Evolutionary conservation across 805 yeast species (phyloP).

Genomic region (Ogataea pini): DNA sequence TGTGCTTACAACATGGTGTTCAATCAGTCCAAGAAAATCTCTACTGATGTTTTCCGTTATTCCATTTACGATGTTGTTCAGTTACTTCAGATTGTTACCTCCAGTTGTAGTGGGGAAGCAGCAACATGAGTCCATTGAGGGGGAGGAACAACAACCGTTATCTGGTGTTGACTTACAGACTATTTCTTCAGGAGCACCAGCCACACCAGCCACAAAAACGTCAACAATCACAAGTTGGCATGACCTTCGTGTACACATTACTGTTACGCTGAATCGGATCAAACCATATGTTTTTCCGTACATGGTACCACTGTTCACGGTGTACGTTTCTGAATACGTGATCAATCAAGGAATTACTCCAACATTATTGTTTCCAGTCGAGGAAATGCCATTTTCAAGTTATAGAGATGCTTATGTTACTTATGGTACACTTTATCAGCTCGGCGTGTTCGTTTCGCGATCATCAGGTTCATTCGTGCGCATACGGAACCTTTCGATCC

Average conservation of each 20-base stretch:
- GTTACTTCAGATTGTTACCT: conserved; percentile 33
- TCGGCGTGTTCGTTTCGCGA: conserved; percentile 90
- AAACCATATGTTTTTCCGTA: conserved; percentile 56
- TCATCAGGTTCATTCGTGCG: conserved; percentile 74
- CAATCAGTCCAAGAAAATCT: conserved; percentile 52
- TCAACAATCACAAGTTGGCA: neutral
- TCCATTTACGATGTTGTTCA: conserved; percentile 32
- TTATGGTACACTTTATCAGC: conserved; percentile 85
- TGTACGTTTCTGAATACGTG: conserved; percentile 81
- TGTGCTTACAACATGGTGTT: conserved; percentile 68
- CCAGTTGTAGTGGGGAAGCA: neutral
- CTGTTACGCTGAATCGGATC: conserved; percentile 35
- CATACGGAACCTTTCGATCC: conserved; percentile 55
- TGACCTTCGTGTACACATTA: conserved; percentile 22
- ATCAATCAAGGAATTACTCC: conserved; percentile 94
- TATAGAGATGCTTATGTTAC: conserved; percentile 89
- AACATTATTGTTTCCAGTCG: conserved; percentile 75
- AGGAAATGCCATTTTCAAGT: conserved; percentile 63
- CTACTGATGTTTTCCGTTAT: conserved; percentile 54
- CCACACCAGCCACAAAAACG: neutral
- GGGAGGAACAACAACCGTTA: conserved; percentile 4
- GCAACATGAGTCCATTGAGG: neutral
- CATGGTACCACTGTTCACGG: conserved; percentile 82
- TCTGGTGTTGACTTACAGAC: neutral
- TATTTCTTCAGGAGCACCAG: neutral